Evolutionary conservation across 2,329 filamentous ascomycete species (phyloP), one percentile per base, ranked within the genome.

Genomic region (Aspergillus glaucus): DNA sequence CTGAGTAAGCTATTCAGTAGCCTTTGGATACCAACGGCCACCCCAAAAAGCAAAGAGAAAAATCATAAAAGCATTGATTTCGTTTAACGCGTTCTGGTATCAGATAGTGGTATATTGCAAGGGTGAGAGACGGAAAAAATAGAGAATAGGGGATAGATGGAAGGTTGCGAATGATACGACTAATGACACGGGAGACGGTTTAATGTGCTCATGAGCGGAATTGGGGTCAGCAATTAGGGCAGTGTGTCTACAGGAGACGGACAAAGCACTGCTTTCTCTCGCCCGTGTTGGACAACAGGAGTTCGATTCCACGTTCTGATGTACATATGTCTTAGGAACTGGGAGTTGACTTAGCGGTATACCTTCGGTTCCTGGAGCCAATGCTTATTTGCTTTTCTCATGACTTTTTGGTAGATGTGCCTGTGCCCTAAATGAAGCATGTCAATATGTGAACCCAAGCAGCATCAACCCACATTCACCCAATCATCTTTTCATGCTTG

Each of bases 1-100:
- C 82, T 32, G 79, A 69, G 55, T 69, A 69, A 65, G 17, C 30
- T 39, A 21, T 19, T 12, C 37, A 40, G 37, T 21, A 19, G 19
- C 8, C 22, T 40, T 19, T 22, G n/a, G 17, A 36, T 36, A 40
- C 19, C 10, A 19, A 40, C 15, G 19, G 34, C 15, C 14, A 36
- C 34, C 15, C 34, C 34, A 36, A 15, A 17, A 30, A 30, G 26
- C 26, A 30, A 30, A 30, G 26, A 37, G 34, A 37, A 37, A 36
- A 17, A 37, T 7, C 26, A 30, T 30, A 30, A 30, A 30, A 30
- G 26, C 26, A 30, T 30, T 30, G 26, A 30, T 30, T 30, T 30
- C 26, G 7, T 15, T 30, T 21, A 15, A 21, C 22, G 37, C 45
- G 34, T 26, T 14, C 40, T 34, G 37, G 10, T 34, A 21, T n/a